Conservation (phyloP, 2,329 filamentous ascomycete genomes). For the Paracamarosporium sp. region DNA sequence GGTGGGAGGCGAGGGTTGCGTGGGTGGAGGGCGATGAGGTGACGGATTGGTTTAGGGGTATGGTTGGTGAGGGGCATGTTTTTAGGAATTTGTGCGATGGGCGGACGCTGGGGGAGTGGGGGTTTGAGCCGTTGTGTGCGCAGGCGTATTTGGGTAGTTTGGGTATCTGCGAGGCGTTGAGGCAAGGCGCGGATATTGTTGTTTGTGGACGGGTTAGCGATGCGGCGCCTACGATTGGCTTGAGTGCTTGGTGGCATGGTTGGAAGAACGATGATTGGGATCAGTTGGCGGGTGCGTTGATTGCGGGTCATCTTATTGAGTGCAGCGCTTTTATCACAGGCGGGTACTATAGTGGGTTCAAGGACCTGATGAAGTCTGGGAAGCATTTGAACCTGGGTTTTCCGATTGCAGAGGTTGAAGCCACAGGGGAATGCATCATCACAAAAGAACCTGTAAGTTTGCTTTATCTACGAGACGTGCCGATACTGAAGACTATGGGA, state of each 20-base stretch:
- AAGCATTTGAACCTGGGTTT: conserved; percentile 48
- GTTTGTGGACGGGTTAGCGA: conserved; percentile 24
- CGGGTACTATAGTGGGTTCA: conserved; percentile 58
- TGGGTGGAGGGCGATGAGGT: conserved; percentile 53
- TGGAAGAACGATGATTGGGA: conserved; percentile 57
- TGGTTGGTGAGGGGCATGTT: conserved; percentile 30
- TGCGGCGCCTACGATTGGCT: conserved; percentile 48
- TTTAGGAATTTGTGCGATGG: conserved; percentile 16
- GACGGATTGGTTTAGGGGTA: conserved; percentile 42
- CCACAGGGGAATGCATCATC: conserved; percentile 50
- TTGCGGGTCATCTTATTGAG: conserved; percentile 63
- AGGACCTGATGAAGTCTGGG: conserved; percentile 38
- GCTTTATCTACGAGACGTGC: neutral
- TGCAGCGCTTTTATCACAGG: conserved; percentile 61
- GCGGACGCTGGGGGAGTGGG: conserved; percentile 18
- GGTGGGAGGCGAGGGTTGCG: conserved; percentile 44
- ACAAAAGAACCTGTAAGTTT: conserved; percentile 46
- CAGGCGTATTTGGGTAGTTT: conserved; percentile 59
- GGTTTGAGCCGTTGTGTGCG: conserved; percentile 41
- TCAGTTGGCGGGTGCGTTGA: conserved; percentile 55
- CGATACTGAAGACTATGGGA: conserved; percentile 36
- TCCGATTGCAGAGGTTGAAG: conserved; percentile 55
- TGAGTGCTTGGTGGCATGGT: conserved; percentile 60
- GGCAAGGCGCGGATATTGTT: conserved; percentile 22
- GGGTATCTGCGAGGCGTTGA: conserved; percentile 18